These are phyloP conservation scores for Phytopythium sindhum DNA, from an alignment of 352 stramenopile genomes.

Conservation along the genomic window DNA sequence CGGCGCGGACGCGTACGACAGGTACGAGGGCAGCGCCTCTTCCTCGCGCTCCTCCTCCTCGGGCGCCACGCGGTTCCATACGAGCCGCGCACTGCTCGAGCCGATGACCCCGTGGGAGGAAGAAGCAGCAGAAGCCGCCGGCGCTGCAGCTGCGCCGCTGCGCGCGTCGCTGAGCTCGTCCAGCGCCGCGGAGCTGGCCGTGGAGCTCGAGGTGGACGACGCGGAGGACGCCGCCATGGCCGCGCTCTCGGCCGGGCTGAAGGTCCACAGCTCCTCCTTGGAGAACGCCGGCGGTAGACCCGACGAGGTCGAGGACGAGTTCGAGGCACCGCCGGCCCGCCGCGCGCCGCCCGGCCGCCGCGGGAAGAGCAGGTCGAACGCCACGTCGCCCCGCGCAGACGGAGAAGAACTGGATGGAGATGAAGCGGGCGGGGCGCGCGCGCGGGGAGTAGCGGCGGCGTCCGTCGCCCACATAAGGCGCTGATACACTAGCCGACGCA, in stretches of 20 bases:
- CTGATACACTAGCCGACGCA: no score
- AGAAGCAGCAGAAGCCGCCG: no score
- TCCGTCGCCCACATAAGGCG: neutral
- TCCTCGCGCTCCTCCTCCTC: conserved; percentile 72
- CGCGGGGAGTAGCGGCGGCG: no score
- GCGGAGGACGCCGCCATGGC: neutral
- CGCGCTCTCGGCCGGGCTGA: neutral
- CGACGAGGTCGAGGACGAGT: neutral
- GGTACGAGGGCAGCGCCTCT: conserved; percentile 63
- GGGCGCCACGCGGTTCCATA: conserved; percentile 54
- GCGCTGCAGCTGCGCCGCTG: no score
- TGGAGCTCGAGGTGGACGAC: neutral
- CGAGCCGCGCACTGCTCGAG: conserved; percentile 19
- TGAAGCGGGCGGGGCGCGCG: neutral
- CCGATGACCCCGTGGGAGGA: no score
- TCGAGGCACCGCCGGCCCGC: neutral
- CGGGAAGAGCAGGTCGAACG: conserved; percentile 9
- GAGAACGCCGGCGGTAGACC: neutral
- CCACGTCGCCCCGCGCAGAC: neutral
- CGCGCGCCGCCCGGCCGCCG: neutral
- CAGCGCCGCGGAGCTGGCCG: neutral
- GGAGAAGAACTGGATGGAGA: neutral
- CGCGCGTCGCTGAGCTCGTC: no score
- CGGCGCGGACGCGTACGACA: conserved; percentile 43
- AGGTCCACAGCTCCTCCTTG: conserved; percentile 8